phyloP scores from a whole-genome alignment of 2,329 filamentous ascomycete species.

The Penicillium oxalicum region DNA sequence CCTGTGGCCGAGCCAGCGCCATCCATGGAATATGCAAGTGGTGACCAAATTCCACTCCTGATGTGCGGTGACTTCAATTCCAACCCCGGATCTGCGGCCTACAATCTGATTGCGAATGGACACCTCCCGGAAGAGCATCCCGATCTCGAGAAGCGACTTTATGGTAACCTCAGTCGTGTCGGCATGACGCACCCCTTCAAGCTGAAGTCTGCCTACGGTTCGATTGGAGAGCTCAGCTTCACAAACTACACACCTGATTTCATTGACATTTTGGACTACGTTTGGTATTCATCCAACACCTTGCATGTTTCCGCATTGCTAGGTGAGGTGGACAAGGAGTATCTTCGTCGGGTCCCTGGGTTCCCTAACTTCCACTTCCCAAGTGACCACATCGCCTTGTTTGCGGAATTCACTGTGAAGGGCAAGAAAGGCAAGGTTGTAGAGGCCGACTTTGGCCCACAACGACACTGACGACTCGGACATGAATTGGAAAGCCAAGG shows the following conservation, averaged over 20 bases:
- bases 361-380: conserved; percentile 95
- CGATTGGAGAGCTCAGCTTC: conserved; percentile 80
- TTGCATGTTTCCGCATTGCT: conserved; percentile 78
- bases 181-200: conserved; percentile 94
- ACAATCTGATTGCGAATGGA: conserved; percentile 80
- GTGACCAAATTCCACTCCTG: conserved; percentile 81
- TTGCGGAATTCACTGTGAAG: conserved; percentile 86
- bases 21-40: conserved; percentile 78
- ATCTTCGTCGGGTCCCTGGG: conserved; percentile 78
- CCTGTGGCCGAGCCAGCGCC: conserved; percentile 60
- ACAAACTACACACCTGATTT: conserved; percentile 98
- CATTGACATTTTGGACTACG: conserved; percentile 86
- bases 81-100: conserved; percentile 76
- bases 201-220: conserved; percentile 80
- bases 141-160: conserved; percentile 74
- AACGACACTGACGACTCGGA: conserved; percentile 36
- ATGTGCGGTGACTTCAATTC: conserved; percentile 98
- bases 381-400: conserved; percentile 82
- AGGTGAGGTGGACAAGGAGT: conserved; percentile 77
- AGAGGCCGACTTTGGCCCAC: conserved; percentile 57
- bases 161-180: conserved; percentile 86
- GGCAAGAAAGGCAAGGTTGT: conserved; percentile 70
- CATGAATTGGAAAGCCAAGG: no score
- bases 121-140: conserved; percentile 70
- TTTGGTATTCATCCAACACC: conserved; percentile 93